These are phyloP conservation scores for Aspergillus thermomutatus DNA, from an alignment of 2,329 filamentous ascomycete genomes.

Conservation along the genomic window DNA sequence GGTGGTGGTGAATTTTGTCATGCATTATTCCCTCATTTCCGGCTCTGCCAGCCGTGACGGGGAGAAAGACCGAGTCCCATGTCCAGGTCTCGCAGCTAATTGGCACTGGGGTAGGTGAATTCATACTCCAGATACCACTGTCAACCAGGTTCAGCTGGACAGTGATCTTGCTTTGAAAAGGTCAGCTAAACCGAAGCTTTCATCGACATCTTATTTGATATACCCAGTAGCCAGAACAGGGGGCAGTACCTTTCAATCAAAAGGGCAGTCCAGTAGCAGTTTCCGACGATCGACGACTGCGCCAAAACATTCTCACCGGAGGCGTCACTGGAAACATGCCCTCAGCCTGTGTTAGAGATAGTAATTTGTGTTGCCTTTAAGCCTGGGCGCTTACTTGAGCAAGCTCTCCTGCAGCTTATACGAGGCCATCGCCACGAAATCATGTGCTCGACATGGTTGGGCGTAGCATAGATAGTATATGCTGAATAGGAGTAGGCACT, in stretches of 20 bases:
- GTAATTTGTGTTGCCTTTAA: background rate
- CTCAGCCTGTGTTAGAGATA: background rate
- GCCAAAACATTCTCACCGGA: no score
- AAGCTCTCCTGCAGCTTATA: background rate
- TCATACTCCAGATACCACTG: constrained; percentile 8
- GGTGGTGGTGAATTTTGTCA: no score
- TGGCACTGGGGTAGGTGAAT: background rate
- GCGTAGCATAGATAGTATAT: constrained; percentile 5
- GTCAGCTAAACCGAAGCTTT: no score
- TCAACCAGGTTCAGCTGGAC: constrained; percentile 6
- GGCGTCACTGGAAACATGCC: no score
- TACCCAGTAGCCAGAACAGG: no score
- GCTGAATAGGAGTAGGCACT: constrained; percentile 2
- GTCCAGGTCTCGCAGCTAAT: background rate
- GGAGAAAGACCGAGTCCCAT: no score
- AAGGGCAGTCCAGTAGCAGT: constrained; percentile 7
- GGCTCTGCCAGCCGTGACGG: no score
- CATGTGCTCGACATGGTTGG: constrained; percentile 6
- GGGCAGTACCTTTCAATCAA: constrained; percentile 8
- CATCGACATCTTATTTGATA: no score
- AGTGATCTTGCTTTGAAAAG: constrained; percentile 3
- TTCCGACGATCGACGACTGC: constrained; percentile 1
- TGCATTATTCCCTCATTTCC: no score
- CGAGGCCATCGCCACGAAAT: constrained; percentile 9
- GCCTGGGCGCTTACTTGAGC: no score